Evolutionary conservation across 1,139 yeast species (phyloP).

Genomic region (Pichia sp.): DNA sequence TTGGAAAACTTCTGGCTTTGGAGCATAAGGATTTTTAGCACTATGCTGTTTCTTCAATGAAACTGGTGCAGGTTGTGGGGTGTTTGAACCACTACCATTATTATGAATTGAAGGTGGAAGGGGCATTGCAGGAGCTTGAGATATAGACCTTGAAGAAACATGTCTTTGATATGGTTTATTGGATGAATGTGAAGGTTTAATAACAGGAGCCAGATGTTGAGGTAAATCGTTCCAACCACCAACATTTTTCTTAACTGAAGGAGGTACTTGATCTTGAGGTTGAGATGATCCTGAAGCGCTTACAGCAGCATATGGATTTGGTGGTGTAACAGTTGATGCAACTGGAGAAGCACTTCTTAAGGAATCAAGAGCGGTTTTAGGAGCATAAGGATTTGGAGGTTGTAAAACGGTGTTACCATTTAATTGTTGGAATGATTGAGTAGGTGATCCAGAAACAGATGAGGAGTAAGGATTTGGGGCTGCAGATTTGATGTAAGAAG

Average conservation of each 20-base stretch:
- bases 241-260: conserved; percentile 47
- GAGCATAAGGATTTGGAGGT: conserved; percentile 25
- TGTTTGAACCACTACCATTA: conserved; percentile 8
- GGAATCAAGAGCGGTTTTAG: conserved; percentile 28
- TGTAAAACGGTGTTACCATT: conserved; percentile 3
- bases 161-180: conserved; percentile 18
- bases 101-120: conserved; percentile 21
- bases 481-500: not conserved
- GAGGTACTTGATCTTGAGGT: conserved; percentile 25
- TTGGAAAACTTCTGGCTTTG: conserved; percentile 22
- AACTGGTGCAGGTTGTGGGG: conserved; percentile 11
- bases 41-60: conserved; percentile 6
- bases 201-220: conserved; percentile 40
- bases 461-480: not conserved
- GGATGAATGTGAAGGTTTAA: conserved; percentile 20
- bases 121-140: conserved; percentile 24
- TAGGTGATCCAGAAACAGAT: not conserved
- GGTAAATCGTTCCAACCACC: conserved; percentile 97
- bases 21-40: conserved; percentile 26
- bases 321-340: conserved; percentile 12
- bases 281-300: conserved; percentile 24
- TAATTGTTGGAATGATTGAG: conserved; percentile 3
- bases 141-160: conserved; percentile 18
- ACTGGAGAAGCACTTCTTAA: conserved; percentile 20
- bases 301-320: conserved; percentile 18